Evolutionary conservation across 176 grass and related monocot species (phyloP), one percentile per base, ranked within the genome.

Genomic region (Oryza brachyantha): DNA sequence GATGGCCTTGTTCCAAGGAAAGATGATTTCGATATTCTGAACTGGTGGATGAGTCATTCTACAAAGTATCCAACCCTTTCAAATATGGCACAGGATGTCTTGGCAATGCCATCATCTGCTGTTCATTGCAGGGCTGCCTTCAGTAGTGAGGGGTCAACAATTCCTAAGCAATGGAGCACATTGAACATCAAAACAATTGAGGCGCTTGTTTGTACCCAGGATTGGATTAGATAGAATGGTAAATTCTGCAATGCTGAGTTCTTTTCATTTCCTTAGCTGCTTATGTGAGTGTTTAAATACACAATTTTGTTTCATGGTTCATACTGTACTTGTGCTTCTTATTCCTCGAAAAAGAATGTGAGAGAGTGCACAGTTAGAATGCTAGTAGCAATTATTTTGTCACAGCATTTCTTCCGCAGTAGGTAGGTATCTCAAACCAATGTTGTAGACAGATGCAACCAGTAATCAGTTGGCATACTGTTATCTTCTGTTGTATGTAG

Each of bases 1-100:
- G 86, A 88, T 74, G 81, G 75, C 58, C 81, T 84, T 74, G 75
- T 88, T 68, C 86, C 86, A 22, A 83, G 86, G 54, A 88, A 75
- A 63, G 86, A 88, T 70, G 81, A 84, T 63, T 88, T 88, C 35
- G 70, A 88, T 84, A 75, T 88, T 69, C 63, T 88, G 27, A 69
- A 88, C 69, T 88, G 86, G 86, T 88, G 86, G 86, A 88, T 84
- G 86, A 28, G 13, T 69, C 82, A 88, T 84, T 74, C 32, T 69
- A 34, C 81, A 17, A 88, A 80, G 63, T 88, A 80, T 80, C 86
- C 86, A 75, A 88, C 63, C 52, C 69, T 88, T 43, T 61, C 81
- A 69, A 11, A 35, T 84, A 79, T 88, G 75, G 81, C 81, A 73
- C 54, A 26, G 24, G 86, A 88, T 69, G 76, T 88, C 76, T 83